Evolutionary conservation across 1,284 basidiomycete genomes (phyloP).

Genomic region (Moesziomyces globuligerus): DNA sequence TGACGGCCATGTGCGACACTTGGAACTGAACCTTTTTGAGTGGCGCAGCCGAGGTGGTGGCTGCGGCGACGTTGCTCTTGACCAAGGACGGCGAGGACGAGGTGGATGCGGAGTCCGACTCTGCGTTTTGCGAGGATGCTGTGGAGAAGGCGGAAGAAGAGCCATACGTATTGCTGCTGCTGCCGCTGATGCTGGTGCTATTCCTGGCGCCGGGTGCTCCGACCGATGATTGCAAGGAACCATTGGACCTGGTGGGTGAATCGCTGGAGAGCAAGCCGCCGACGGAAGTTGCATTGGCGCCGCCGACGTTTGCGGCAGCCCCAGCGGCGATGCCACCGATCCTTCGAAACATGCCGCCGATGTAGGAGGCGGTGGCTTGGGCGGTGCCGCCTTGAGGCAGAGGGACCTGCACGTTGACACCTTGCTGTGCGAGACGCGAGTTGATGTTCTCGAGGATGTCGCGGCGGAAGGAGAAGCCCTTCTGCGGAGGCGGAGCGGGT

Average conservation of each 20-base stretch:
- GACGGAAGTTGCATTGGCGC: slow-evolving; percentile 18
- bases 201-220: no score
- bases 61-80: slow-evolving; percentile 23
- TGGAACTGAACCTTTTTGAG: slow-evolving; percentile 64
- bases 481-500: slow-evolving; percentile 53
- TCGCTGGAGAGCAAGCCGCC: slow-evolving; percentile 24
- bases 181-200: slow-evolving; percentile 11
- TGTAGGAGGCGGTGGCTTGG: slow-evolving; percentile 46
- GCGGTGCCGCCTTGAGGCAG: slow-evolving; percentile 51
- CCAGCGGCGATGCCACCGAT: slow-evolving; percentile 52
- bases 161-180: slow-evolving; percentile 1
- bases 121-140: slow-evolving; percentile 10
- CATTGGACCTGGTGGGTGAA: slow-evolving; percentile 13
- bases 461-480: slow-evolving; percentile 60
- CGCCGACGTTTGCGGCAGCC: slow-evolving; percentile 45
- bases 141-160: slow-evolving; percentile 6
- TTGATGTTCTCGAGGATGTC: slow-evolving; percentile 63
- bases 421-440: slow-evolving; percentile 62
- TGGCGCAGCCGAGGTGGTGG: slow-evolving; percentile 46
- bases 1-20: slow-evolving; percentile 59
- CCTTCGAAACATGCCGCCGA: slow-evolving; percentile 58
- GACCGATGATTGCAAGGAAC: no score
- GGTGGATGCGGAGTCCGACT: slow-evolving; percentile 9
- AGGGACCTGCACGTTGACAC: slow-evolving; percentile 63
- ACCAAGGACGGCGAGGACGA: slow-evolving; percentile 7